phyloP scores from a whole-genome alignment of 1,284 basidiomycete genomes.

The Malassezia furfur region DNA sequence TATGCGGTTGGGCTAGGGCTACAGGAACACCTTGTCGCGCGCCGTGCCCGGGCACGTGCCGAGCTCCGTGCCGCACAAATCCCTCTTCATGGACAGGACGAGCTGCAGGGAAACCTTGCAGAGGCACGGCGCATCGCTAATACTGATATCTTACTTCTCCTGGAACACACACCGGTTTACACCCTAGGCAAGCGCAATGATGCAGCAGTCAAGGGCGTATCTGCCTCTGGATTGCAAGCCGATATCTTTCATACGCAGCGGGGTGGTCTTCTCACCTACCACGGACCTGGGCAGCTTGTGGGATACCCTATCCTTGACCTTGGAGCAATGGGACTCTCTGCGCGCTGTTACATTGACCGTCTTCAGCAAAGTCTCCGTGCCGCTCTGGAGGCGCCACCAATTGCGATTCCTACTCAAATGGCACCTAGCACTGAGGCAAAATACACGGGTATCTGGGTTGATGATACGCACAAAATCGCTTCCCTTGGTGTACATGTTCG shows the following conservation, averaged over 20 bases:
- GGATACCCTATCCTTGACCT: conserved; percentile 90
- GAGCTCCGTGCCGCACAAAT: conserved; percentile 63
- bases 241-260: conserved; percentile 74
- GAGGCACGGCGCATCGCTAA: conserved; percentile 37
- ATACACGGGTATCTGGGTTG: conserved; percentile 44
- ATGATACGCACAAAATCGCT: conserved; percentile 62
- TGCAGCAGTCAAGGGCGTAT: conserved; percentile 61
- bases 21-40: conserved; percentile 37
- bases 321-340: conserved; percentile 51
- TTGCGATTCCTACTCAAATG: conserved; percentile 24
- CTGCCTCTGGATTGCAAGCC: conserved; percentile 60
- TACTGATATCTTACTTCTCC: conserved; percentile 52
- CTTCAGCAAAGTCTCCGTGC: conserved; percentile 59
- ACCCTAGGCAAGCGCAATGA: conserved; percentile 68
- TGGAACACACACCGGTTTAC: conserved; percentile 82
- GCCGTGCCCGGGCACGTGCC: conserved; percentile 27
- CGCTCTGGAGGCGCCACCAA: conserved; percentile 56
- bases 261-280: conserved; percentile 90
- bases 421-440: conserved; percentile 23
- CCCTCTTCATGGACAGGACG: conserved; percentile 68
- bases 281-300: conserved; percentile 92
- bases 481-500: conserved; percentile 95
- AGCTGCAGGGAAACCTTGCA: conserved; percentile 53
- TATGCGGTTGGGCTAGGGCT: conserved; percentile 36
- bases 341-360: conserved; percentile 64